Percentiles rank a stretch among this genome's conserved stretches.
Conservation (phyloP, 352 stramenopile species). For the Phytopythium cucurbitacearum region DNA sequence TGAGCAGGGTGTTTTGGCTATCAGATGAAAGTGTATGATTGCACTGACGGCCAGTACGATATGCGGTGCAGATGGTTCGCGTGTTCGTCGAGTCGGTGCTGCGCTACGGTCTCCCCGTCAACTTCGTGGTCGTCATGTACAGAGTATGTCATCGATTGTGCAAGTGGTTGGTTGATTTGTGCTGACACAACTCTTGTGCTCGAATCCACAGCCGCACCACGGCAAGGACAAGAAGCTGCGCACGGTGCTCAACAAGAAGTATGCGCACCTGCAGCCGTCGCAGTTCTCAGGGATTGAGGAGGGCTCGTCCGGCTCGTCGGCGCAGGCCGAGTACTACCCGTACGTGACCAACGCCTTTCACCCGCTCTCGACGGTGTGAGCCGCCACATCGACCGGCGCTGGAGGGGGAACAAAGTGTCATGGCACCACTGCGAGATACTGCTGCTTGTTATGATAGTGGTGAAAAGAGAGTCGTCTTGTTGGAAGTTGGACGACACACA, state of each 20-base stretch:
- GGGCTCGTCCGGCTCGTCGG: constrained; percentile 35
- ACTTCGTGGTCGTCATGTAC: constrained; percentile 91
- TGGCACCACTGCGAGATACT: too few relatives aligned
- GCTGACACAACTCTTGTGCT: constrained; percentile 1
- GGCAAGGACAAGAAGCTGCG: constrained; percentile 85
- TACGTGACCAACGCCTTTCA: constrained; percentile 84
- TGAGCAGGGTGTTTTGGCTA: constrained; percentile 18
- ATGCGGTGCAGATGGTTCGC: constrained; percentile 73
- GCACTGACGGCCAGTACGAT: neutral
- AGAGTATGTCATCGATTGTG: constrained; percentile 33
- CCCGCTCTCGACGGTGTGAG: constrained; percentile 30
- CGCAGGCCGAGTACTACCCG: constrained; percentile 73
- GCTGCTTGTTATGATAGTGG: too few relatives aligned
- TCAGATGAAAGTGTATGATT: neutral
- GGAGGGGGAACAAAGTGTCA: too few relatives aligned
- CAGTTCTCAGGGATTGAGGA: constrained; percentile 83
- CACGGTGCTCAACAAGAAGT: constrained; percentile 76
- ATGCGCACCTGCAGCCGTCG: constrained; percentile 77
- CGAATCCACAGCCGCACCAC: constrained; percentile 45
- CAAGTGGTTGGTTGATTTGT: neutral
- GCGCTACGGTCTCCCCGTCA: constrained; percentile 96
- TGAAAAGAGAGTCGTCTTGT: too few relatives aligned
- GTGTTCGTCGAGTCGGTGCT: constrained; percentile 98
- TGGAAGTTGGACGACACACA: too few relatives aligned
- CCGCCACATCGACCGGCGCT: too few relatives aligned